phyloP scores from a whole-genome alignment of 805 yeast species.

The Phaffomyces opuntiae region DNA sequence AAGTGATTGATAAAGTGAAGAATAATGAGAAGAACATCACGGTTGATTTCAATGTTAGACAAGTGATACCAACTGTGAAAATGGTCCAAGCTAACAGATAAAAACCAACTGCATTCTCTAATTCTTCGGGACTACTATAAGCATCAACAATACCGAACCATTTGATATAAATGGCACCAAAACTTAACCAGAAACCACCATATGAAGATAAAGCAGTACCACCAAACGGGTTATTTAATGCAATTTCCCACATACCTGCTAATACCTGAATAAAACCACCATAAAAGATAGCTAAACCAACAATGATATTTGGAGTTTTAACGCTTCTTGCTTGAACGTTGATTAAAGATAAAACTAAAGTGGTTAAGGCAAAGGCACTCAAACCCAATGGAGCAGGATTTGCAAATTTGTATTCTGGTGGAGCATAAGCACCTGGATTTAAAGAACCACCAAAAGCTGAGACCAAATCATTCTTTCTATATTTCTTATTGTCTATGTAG shows the following conservation, averaged over 20 bases:
- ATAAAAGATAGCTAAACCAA: constrained; percentile 55
- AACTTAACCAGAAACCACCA: constrained; percentile 63
- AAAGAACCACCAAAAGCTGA: constrained; percentile 69
- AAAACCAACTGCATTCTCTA: constrained; percentile 43
- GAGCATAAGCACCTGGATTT: constrained; percentile 46
- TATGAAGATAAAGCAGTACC: constrained; percentile 33
- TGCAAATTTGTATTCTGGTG: constrained; percentile 45
- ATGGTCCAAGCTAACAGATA: constrained; percentile 48
- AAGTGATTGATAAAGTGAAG: constrained; percentile 39
- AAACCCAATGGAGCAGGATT: constrained; percentile 64
- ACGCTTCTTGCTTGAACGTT: constrained; percentile 56
- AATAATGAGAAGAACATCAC: constrained; percentile 42
- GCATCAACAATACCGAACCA: constrained; percentile 45
- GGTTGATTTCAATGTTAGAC: constrained; percentile 43
- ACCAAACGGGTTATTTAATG: constrained; percentile 59
- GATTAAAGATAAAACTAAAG: constrained; percentile 49
- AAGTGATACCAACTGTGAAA: constrained; percentile 40
- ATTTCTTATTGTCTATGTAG: constrained; percentile 22
- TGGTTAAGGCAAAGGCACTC: constrained; percentile 54
- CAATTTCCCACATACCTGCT: constrained; percentile 66
- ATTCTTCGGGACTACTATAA: constrained; percentile 32
- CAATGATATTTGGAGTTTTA: constrained; percentile 45
- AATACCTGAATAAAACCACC: constrained; percentile 55
- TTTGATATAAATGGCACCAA: constrained; percentile 51
- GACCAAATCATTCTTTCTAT: constrained; percentile 40